Conservation (phyloP, 306 rosid species). For the Pyrus communis region DNA sequence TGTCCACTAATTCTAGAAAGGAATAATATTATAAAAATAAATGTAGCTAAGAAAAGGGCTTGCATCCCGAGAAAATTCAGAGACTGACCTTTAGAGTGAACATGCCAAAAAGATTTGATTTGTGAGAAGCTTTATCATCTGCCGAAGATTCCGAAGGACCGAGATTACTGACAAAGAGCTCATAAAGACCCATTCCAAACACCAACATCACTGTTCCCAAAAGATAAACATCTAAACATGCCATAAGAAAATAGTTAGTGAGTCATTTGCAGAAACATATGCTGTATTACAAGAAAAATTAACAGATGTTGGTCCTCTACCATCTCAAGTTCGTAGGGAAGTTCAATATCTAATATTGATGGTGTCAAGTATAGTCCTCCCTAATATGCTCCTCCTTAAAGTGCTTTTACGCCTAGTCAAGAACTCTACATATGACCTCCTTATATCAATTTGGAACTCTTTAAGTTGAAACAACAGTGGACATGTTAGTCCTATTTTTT, state of each 20-base stretch:
- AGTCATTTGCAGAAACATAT: neutral
- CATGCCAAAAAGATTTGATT: conserved; percentile 74
- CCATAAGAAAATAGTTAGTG: conserved; percentile 16
- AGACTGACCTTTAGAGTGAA: conserved; percentile 68
- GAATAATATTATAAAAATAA: too few species aligned
- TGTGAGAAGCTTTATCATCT: conserved; percentile 30
- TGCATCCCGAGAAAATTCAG: neutral
- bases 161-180: conserved; percentile 84
- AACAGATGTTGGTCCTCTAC: too few species aligned
- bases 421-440: neutral
- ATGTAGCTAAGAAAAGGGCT: neutral
- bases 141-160: conserved; percentile 35
- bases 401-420: neutral
- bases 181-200: conserved; percentile 95
- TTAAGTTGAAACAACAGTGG: neutral
- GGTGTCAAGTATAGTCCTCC: neutral
- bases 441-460: neutral
- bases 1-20: too few species aligned
- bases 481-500: neutral
- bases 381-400: neutral
- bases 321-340: neutral
- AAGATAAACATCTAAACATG: conserved; percentile 72
- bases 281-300: too few species aligned
- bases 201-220: conserved; percentile 98
- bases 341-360: neutral